Base-by-base conservation (phyloP, 1,284 basidiomycete species). In the Afroboletus lepidellus region DNA sequence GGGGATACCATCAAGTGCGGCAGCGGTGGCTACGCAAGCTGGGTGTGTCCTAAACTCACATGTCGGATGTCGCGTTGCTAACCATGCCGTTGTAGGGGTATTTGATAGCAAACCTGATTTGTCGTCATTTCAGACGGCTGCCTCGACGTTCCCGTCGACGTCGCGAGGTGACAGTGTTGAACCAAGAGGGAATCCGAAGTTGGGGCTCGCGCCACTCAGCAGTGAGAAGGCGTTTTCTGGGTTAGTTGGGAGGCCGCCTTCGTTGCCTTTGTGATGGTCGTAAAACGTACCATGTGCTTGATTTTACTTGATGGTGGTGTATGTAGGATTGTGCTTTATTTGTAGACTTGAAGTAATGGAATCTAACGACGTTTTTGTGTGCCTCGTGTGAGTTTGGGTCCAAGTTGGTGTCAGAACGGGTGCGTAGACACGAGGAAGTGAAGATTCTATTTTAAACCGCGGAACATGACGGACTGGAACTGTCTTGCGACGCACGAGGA, bases 21-120 rank as follows among this genome's bases (percentile, higher is more conserved):
- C 71, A 72, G 42, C 61, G 72, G n/a, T 72, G 72, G 72, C 57
- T 72, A 34, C 61, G 71, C 36, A 73, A 73, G 48, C 51, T 73
- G 3, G 72, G 72, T 65, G 41, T 21, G 70, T 57, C 42, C n/a
- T n/a, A n/a, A n/a, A 3, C 12, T 3, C 29, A 3, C 9, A 12
- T 12, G 29, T 8, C 9, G 29, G 25, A 27, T 9, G 25, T 27
- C 25, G 25, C 9, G 25, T 27, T 30, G 29, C 29, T 30, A 12
- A 30, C 29, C 3, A 3, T 12, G 29, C n/a, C 29, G 29, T 6
- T 33, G 2, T 37, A 71, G 69, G 69, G 8, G 68, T 73, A 15
- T 73, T 72, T n/a, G 72, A 72, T 48, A 70, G 59, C 37, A 70
- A 72, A 39, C 70, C 71, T 16, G 71, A 72, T 46, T 47, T 72